A percentile compares a stretch with the other conserved stretches of the same genome.
phyloP scores from a whole-genome alignment of 2,329 filamentous ascomycete species.

The Colletotrichum limetticola region DNA sequence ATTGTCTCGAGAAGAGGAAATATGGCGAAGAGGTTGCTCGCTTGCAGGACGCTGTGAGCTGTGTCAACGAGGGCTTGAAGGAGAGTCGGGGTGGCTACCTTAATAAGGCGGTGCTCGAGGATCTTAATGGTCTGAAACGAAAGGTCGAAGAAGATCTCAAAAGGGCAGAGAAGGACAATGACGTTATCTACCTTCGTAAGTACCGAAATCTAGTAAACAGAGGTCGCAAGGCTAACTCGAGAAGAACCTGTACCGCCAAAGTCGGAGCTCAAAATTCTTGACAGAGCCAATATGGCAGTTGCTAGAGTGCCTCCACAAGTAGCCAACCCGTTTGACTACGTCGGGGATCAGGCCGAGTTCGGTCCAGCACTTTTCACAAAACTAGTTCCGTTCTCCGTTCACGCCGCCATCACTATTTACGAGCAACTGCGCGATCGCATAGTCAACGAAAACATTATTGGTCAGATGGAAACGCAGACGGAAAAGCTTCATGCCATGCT shows the following conservation, averaged over 20 bases:
- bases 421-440: constrained; percentile 91
- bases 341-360: constrained; percentile 84
- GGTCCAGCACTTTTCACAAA: constrained; percentile 89
- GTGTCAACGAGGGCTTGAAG: constrained; percentile 87
- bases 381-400: constrained; percentile 94
- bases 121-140: constrained; percentile 84
- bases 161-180: constrained; percentile 94
- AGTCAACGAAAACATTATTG: constrained; percentile 87
- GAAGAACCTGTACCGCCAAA: constrained; percentile 84
- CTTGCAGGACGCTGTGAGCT: constrained; percentile 82
- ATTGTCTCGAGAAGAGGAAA: constrained; percentile 91
- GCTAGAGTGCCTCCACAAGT: constrained; percentile 84
- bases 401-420: constrained; percentile 95
- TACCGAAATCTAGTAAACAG: constrained; percentile 3
- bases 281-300: constrained; percentile 89
- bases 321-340: constrained; percentile 79
- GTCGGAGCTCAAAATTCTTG: constrained; percentile 85
- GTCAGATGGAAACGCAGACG: constrained; percentile 84
- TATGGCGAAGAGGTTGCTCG: constrained; percentile 96
- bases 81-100: constrained; percentile 80
- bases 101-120: constrained; percentile 82
- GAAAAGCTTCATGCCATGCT: constrained; percentile 82
- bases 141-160: constrained; percentile 89
- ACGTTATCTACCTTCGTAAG: constrained; percentile 88
- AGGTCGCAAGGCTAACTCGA: constrained; percentile 42